phyloP scores from a whole-genome alignment of 495 filamentous ascomycete genomes.

The Pseudoneurospora amorphoporcata region DNA sequence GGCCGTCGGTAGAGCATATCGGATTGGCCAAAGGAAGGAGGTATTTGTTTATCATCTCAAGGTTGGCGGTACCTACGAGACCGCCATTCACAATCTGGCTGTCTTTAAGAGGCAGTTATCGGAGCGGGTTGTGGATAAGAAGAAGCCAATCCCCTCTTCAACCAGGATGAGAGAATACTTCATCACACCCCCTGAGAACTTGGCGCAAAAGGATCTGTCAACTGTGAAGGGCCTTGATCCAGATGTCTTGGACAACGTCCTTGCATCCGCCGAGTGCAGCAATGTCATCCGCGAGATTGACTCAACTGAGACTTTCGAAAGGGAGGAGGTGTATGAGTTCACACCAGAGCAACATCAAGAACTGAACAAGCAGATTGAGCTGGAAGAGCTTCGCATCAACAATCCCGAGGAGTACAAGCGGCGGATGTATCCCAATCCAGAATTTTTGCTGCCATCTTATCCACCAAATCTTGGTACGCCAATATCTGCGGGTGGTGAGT shows the following conservation, averaged over 20 bases:
- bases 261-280: constrained; percentile 21
- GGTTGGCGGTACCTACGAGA: constrained; percentile 70
- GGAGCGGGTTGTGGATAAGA: constrained; percentile 71
- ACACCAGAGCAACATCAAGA: constrained; percentile 26
- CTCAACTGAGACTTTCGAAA: constrained; percentile 36
- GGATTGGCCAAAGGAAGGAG: constrained; percentile 71
- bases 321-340: constrained; percentile 31
- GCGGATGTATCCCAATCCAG: background rate
- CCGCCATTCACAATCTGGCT: constrained; percentile 55
- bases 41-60: constrained; percentile 86
- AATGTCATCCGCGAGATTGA: constrained; percentile 24
- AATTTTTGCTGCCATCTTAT: background rate
- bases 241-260: constrained; percentile 56
- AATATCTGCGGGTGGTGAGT: constrained; percentile 8
- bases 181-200: constrained; percentile 37
- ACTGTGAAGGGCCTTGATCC: constrained; percentile 51
- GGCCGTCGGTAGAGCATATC: constrained; percentile 79
- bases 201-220: constrained; percentile 42
- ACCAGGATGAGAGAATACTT: constrained; percentile 45
- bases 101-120: constrained; percentile 76
- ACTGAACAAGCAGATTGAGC: constrained; percentile 17
- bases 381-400: constrained; percentile 14
- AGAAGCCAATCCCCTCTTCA: constrained; percentile 53
- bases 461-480: background rate
- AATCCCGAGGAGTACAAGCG: constrained; percentile 19